These are phyloP conservation scores for Nelumbo lutea DNA, from an alignment of 164 flowering plant species.

Conservation along the genomic window DNA sequence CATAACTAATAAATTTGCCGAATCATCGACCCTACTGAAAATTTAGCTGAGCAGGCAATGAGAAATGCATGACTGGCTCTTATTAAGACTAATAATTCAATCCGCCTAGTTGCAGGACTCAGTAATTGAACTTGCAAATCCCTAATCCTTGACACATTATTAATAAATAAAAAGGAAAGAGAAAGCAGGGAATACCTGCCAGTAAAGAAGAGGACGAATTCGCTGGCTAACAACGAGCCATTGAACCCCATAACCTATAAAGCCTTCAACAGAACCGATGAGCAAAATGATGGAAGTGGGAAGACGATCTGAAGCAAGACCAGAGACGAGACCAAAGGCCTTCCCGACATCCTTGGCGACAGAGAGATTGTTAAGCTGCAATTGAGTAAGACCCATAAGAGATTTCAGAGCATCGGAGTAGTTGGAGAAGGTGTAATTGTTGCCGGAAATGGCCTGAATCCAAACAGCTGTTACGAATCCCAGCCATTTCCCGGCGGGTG, in stretches of 20 bases:
- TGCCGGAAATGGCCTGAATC: conserved; percentile 86
- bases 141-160: too few relatives aligned
- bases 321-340: conserved; percentile 78
- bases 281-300: conserved; percentile 57
- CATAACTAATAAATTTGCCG: too few relatives aligned
- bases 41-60: too few relatives aligned
- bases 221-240: conserved; percentile 78
- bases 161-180: too few relatives aligned
- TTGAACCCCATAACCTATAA: conserved; percentile 73
- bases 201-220: conserved; percentile 61
- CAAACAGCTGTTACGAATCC: conserved; percentile 86
- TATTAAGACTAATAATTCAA: background rate
- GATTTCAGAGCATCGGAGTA: conserved; percentile 69
- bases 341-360: conserved; percentile 84
- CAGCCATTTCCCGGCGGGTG: conserved; percentile 62
- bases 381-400: conserved; percentile 68
- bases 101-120: background rate
- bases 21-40: too few relatives aligned
- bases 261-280: conserved; percentile 75
- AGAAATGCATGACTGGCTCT: background rate
- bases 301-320: conserved; percentile 59
- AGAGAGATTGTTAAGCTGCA: conserved; percentile 68
- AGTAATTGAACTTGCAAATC: too few relatives aligned
- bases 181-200: conserved; percentile 48
- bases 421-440: conserved; percentile 84